These are phyloP conservation scores for Hygrophorus russula DNA, from an alignment of 768 basidiomycete species.

Conservation along the genomic window DNA sequence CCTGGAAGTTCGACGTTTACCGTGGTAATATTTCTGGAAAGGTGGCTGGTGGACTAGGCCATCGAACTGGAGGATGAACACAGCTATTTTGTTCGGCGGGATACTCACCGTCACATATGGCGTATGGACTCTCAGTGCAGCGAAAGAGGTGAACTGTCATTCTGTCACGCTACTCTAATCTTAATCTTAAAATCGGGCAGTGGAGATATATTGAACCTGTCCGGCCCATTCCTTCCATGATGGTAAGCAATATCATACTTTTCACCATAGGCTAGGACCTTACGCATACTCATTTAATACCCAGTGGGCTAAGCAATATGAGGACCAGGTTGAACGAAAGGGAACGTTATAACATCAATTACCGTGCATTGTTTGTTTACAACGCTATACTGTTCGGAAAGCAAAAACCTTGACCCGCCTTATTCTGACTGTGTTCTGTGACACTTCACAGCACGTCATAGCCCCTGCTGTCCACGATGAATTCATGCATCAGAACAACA, in stretches of 20 bases:
- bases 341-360: neutral
- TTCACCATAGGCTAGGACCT: neutral
- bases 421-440: no score
- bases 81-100: slow-evolving; percentile 58
- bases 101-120: slow-evolving; percentile 54
- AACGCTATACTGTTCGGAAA: no score
- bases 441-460: no score
- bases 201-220: slow-evolving; percentile 46
- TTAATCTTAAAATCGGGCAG: slow-evolving; percentile 23
- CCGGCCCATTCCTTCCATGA: slow-evolving; percentile 70
- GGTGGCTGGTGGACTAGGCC: slow-evolving; percentile 97
- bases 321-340: slow-evolving; percentile 10
- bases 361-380: neutral
- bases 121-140: slow-evolving; percentile 64
- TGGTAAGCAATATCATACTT: slow-evolving; percentile 32
- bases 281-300: slow-evolving; percentile 2
- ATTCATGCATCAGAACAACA: no score
- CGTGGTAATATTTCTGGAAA: slow-evolving; percentile 15
- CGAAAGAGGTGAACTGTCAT: slow-evolving; percentile 53
- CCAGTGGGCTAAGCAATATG: slow-evolving; percentile 44
- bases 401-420: no score
- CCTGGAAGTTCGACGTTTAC: slow-evolving; percentile 10
- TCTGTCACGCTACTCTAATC: neutral
- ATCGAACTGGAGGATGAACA: slow-evolving; percentile 82
- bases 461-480: no score